Base-by-base conservation (phyloP, 495 filamentous ascomycete species). In the Aspergillus taichungensis region DNA sequence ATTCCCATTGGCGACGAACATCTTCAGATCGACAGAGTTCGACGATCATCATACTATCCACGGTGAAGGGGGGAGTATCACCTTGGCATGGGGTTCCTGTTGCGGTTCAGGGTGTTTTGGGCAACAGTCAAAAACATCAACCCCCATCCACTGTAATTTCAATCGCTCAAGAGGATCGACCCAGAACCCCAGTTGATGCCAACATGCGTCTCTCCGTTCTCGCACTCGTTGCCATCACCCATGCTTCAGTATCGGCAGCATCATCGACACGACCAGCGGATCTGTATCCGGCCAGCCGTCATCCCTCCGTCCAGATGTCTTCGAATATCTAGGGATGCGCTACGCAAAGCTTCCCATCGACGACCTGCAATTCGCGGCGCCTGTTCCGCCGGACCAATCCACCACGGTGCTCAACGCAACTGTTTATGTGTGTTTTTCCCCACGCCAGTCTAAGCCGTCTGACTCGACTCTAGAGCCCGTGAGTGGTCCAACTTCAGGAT, bases 301-400 rank as follows among this genome's bases (percentile, higher is more conserved):
- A n/a, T 42, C 49, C n/a, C 58, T 64, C 18, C 50, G 49, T 0
- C 48, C 57, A 10, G 53, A 60, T 31, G 70, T 75, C 8, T 56
- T 59, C 9, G 71, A 73, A 47, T 75, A 69, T 53, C 52, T 76
- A 13, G 70, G 71, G 7, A 69, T 75, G 42, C 63, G 56, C 7
- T 73, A 60, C 50, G 71, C 60, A 12, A 54, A 56, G 42, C 53
- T 59, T 13, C 59, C 63, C 1, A 44, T 50, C 10, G 62, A 53
- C 9, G 34, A 41, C 9, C 52, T 57, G 42, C 57, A 61, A 31
- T 62, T 63, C 31, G 49, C 47, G 38, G 51, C 59, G 9, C 63
- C 63, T 6, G 48, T 50, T 6, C 37, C 54, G 30, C 40, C 54
- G 24, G 51, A 49, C 24, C 37, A 24, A 24, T 6, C 28, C 14